These are phyloP conservation scores for Talaromyces sp. DNA, from an alignment of 2,329 filamentous ascomycete species.

Conservation along the genomic window DNA sequence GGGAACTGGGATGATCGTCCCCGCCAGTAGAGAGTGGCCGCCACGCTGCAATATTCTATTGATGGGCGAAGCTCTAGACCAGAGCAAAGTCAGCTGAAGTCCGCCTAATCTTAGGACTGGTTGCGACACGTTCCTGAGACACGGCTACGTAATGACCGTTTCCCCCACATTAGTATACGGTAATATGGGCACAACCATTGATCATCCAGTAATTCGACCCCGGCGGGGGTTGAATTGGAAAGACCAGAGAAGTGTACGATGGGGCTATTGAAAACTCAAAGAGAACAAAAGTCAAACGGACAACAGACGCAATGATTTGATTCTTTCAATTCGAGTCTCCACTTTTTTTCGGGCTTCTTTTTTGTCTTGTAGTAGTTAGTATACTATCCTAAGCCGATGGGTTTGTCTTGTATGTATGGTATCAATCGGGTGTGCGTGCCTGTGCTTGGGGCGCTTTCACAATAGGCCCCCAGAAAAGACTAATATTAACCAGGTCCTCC, in stretches of 20 bases:
- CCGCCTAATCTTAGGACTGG: constrained; percentile 1
- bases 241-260: background rate
- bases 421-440: background rate
- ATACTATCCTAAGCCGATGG: too few relatives aligned
- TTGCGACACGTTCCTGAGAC: background rate
- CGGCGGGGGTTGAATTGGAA: background rate
- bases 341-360: background rate
- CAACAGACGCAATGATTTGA: background rate
- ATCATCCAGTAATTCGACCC: background rate
- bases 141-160: constrained; percentile 3
- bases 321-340: background rate
- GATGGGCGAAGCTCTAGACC: constrained; percentile 11
- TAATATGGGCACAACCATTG: background rate
- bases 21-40: constrained; percentile 2
- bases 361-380: too few relatives aligned
- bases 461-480: background rate
- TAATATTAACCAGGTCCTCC: background rate
- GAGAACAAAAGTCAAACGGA: background rate
- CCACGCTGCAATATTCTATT: constrained; percentile 1
- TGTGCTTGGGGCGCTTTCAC: constrained; percentile 2
- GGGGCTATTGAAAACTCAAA: constrained; percentile 3
- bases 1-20: constrained; percentile 8
- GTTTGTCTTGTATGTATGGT: too few relatives aligned
- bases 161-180: constrained; percentile 3
- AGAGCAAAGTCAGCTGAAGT: background rate